Conservation (phyloP, 352 stramenopile genomes). For the Thalassiosira pacifica region DNA sequence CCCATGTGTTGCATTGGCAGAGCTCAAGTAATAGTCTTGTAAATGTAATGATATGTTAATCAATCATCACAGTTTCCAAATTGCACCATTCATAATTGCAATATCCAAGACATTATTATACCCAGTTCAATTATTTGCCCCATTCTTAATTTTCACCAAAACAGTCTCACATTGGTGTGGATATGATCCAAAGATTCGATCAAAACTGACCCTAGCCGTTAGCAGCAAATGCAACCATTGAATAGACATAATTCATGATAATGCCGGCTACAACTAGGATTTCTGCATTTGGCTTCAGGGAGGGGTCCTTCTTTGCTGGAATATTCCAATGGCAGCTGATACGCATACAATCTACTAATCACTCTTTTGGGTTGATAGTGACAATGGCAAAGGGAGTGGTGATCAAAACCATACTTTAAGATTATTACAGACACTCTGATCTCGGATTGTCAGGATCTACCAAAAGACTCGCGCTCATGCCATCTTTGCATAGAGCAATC, state of each 20-base stretch:
- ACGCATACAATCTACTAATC: slow-evolving; percentile 69
- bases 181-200: slow-evolving; percentile 65
- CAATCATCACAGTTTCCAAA: no score
- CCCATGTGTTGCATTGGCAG: no score
- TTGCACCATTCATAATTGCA: no score
- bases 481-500: slow-evolving; percentile 64
- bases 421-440: slow-evolving; percentile 59
- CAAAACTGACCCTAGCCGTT: slow-evolving; percentile 66
- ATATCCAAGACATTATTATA: no score
- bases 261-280: slow-evolving; percentile 56
- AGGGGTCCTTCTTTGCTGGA: slow-evolving; percentile 43
- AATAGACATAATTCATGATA: slow-evolving; percentile 71
- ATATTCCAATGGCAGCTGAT: slow-evolving; percentile 59
- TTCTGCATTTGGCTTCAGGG: slow-evolving; percentile 63
- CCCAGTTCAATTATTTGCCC: slow-evolving; percentile 14
- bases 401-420: slow-evolving; percentile 64
- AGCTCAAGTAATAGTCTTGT: no score
- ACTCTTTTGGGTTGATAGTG: slow-evolving; percentile 45
- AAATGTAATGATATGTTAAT: no score
- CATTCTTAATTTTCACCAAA: slow-evolving; percentile 63
- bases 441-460: slow-evolving; percentile 65
- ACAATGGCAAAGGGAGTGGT: slow-evolving; percentile 52
- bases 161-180: slow-evolving; percentile 60
- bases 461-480: slow-evolving; percentile 52
- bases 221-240: slow-evolving; percentile 71